Base-by-base conservation (phyloP, 208 protist species). In the Tritrichomonas musculus region DNA sequence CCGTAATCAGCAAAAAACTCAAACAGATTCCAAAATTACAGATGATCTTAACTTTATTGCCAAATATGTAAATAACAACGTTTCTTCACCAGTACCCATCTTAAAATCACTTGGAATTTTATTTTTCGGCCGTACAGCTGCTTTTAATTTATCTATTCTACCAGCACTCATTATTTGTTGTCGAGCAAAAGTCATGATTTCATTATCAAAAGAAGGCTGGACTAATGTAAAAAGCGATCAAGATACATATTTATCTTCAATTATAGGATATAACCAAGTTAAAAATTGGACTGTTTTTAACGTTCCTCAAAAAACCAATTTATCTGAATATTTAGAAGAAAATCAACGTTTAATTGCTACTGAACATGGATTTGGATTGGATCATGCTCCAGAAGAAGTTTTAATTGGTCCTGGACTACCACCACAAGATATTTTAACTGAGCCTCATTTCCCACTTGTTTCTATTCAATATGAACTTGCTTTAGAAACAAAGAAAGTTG, bases 391-490 rank as follows among this genome's bases (percentile, higher is more conserved):
- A 39, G 47, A 50, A 22, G 44, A 53, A 13, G 33, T 60, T 22
- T 57, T 88, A 0, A 88, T 88, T 57, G 77, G 77, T 9, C 77
- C 77, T 1, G 77, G 77, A 9, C 33, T 88, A 22, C 77, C 77
- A 60, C 77, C 77, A 39, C 41, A 88, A 57, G 47, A 88, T 88
- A 33, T 88, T 17, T 47, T 88, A 9, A 88, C 47, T 2, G 77
- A 88, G 47, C 77, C 77, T 1, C 77, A 88, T 88, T 88, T 88
- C n/a, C 77, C 77, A 57, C 47, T 88, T 5, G 77, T 88, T 88
- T 57, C 77, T 33, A 88, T 88, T 39, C 77, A 88, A 57, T 88
- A 88, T 57, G 77, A 88, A 57, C 13, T 25, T n/a, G 36, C 47
- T 20, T 33, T 36, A 39, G 77, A 88, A 39, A 88, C 8, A 39